Base-by-base conservation (phyloP, 2,329 filamentous ascomycete species). In the Aspergillus japonicus region DNA sequence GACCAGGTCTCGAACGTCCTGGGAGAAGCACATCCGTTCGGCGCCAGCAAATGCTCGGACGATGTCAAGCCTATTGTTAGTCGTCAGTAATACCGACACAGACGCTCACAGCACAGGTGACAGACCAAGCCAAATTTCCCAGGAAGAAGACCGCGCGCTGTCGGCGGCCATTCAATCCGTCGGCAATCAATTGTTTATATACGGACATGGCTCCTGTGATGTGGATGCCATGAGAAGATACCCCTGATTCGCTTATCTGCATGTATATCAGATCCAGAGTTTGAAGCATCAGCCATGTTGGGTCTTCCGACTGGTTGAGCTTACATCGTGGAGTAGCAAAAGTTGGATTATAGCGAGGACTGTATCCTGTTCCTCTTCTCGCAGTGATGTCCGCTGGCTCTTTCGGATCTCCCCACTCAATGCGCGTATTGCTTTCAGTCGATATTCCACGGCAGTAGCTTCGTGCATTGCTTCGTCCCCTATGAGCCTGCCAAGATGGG, bases 171-270 rank as follows among this genome's bases (percentile, higher is more conserved):
- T 62, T 66, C 14, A 73, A 60, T 7, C 55, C 62, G 26, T 71
- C 65, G 7, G 62, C 58, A 6, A 72, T 61, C 7, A 73, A 50
- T 10, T 68, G 66, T 35, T 68, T 71, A 52, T 70, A 73, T 14
- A 73, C 70, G 1, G 71, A 73, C 64, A 73, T 66, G 1, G 71
- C 71, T 6, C 71, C 71, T 2, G 70, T 72, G 11, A 73, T 73
- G 52, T 73, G 71, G 42, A 67, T 70, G 1, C 71, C 71, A 47
- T 73, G 71, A 1, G 62, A 66, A 3, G 71, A 73, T 7, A 73
- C 65, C 10, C 71, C 70, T 1, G 71, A 64, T 60, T 73, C 71
- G n/a, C 61, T 66, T 21, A 73, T 73, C 71, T 73, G 59, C 6
- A 24, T 4, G 14, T 39, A 24, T 14, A 47, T 63, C 21, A 62